Base-by-base conservation (phyloP, 139 green algal species). In the Chlamydomonas incerta region DNA sequence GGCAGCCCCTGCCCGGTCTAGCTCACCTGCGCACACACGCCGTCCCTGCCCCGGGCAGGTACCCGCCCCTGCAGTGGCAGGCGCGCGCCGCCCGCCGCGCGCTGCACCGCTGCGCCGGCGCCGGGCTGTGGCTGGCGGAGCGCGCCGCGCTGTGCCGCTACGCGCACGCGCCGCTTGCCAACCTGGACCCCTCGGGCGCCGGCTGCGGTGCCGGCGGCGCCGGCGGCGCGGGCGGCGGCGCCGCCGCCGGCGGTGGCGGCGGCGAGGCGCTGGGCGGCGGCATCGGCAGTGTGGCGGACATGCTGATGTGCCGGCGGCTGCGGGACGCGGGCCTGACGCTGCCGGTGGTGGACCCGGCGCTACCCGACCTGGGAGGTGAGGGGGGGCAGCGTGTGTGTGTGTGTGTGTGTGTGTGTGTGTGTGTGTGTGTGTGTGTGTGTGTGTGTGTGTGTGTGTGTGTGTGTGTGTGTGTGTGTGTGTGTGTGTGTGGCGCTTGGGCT, bases 41-140 rank as follows among this genome's bases (percentile, higher is more conserved):
- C n/a, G n/a, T n/a, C n/a, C n/a, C n/a, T n/a, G n/a, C n/a, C n/a
- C n/a, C n/a, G n/a, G n/a, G 73, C 87, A 87, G 81, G 82, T 96
- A 96, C 88, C 93, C 93, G 2, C 73, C 93, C 3, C 90, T 98
- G 74, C 92, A 93, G 72, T 99, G 97, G 97, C 96, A 99, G 91
- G 72, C 90, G 55, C 88, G 87, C 3, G 95, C 94, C 3, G 93
- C 90, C 34, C 89, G 92, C 20, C 74, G 87, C 0, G 96, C 93
- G 2, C 62, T 95, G 29, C 70, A 88, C 37, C 92, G 92, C 62
- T 77, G 93, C 34, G 91, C 91, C 14, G 81, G 70, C 10, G 84
- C 88, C 13, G 89, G 81, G 13, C 69, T 80, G 24, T 98, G 94
- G 94, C 88, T 98, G 57, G 82, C 93, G 72, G 92, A 95, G 47